Evolutionary conservation across 73 alveolate genomes (phyloP).

Genomic region (Urostyla sp.): DNA sequence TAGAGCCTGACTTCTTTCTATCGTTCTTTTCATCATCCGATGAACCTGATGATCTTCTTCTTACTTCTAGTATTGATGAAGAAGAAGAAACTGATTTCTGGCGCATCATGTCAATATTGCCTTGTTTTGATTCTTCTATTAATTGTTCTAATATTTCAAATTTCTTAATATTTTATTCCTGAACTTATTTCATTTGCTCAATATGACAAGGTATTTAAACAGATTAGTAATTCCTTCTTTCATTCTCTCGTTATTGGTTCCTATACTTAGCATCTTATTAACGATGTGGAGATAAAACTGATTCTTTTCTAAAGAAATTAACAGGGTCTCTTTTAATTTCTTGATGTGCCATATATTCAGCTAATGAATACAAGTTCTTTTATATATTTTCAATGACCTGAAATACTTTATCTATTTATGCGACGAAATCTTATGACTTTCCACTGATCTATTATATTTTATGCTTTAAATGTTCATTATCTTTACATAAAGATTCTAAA

Average conservation of each 20-base stretch:
- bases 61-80: neutral
- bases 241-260: neutral
- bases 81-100: neutral
- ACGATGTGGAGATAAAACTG: neutral
- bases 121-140: neutral
- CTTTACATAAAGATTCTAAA: neutral
- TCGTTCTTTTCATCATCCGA: neutral
- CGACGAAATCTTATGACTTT: neutral
- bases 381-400: neutral
- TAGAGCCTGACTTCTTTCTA: neutral
- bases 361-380: constrained; percentile 5
- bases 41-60: neutral
- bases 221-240: neutral
- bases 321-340: constrained; percentile 37
- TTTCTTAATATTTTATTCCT: neutral
- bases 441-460: neutral
- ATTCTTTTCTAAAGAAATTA: constrained; percentile 24
- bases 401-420: neutral
- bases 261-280: neutral
- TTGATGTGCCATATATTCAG: constrained; percentile 17
- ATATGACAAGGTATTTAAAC: neutral
- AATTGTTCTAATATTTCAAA: neutral
- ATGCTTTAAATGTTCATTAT: constrained; percentile 1
- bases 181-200: neutral
- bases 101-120: neutral